phyloP scores from a whole-genome alignment of 2,329 filamentous ascomycete genomes.

The Nigrospora oryzae region DNA sequence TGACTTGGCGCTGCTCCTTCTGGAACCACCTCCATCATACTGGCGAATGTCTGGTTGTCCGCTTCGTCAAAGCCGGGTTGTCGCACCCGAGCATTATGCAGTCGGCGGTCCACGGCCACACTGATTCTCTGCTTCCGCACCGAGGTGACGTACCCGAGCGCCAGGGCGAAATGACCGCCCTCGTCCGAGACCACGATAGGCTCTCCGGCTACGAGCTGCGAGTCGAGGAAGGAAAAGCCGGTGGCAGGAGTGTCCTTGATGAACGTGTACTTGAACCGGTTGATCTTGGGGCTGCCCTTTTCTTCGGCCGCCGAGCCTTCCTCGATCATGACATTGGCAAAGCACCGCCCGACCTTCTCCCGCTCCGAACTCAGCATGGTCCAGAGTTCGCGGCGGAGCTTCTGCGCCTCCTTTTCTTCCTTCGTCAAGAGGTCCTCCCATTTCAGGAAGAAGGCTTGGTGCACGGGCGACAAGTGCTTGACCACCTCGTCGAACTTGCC shows the following conservation, averaged over 20 bases:
- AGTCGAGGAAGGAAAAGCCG: constrained; percentile 81
- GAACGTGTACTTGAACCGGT: constrained; percentile 82
- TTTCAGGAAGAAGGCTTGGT: constrained; percentile 82
- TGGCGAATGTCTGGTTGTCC: constrained; percentile 77
- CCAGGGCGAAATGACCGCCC: constrained; percentile 86
- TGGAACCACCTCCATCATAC: constrained; percentile 77
- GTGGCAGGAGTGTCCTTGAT: constrained; percentile 55
- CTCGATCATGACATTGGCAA: constrained; percentile 78
- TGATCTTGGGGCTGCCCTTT: constrained; percentile 69
- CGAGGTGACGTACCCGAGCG: constrained; percentile 81
- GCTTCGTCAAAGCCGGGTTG: constrained; percentile 66
- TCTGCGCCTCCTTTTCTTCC: constrained; percentile 86
- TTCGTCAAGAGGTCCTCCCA: constrained; percentile 92
- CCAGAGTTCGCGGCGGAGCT: constrained; percentile 84
- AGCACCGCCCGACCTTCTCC: constrained; percentile 82
- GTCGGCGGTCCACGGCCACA: constrained; percentile 80
- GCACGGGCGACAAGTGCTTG: constrained; percentile 62
- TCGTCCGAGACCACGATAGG: constrained; percentile 97
- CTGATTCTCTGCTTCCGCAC: constrained; percentile 69
- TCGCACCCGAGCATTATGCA: constrained; percentile 78
- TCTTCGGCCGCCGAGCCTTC: constrained; percentile 67
- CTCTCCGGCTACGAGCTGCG: constrained; percentile 78
- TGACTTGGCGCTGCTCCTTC: constrained; percentile 45
- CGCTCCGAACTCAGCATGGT: constrained; percentile 87
- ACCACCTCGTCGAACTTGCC: constrained; percentile 77